Percentiles rank a stretch among this genome's conserved stretches.
Conservation (phyloP, 768 basidiomycete genomes). For the Russula sp. region DNA sequence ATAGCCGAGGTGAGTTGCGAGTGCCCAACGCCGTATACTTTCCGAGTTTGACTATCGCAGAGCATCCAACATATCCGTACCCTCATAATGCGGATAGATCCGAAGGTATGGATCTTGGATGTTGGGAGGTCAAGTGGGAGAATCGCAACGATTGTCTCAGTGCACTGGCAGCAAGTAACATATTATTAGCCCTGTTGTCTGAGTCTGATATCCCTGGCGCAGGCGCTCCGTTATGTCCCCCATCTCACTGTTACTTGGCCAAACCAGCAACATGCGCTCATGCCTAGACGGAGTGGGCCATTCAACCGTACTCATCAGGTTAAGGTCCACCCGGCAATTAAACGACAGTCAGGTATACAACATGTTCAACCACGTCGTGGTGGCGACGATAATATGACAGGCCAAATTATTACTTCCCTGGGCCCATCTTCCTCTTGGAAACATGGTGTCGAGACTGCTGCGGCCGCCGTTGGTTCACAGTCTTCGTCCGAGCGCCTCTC, state of each 20-base stretch:
- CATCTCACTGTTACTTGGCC: conserved; percentile 77
- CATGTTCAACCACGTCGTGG: not conserved
- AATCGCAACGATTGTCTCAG: conserved; percentile 68
- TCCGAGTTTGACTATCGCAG: not conserved
- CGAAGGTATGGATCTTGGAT: conserved; percentile 46
- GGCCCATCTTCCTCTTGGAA: conserved; percentile 1
- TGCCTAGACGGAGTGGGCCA: conserved; percentile 8
- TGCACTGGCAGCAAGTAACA: conserved; percentile 55
- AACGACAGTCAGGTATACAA: conserved; percentile 1
- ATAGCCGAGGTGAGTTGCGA: conserved; percentile 11
- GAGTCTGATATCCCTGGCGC: not conserved
- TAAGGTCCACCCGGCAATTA: not conserved
- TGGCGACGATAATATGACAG: not conserved
- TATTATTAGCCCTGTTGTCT: not conserved
- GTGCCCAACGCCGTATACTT: not conserved
- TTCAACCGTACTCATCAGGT: conserved; percentile 6
- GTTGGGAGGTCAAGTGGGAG: conserved; percentile 77
- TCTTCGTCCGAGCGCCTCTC: conserved; percentile 7
- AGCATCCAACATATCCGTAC: conserved; percentile 5
- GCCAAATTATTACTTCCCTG: not conserved
- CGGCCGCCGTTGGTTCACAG: conserved; percentile 5
- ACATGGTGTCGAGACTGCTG: not conserved
- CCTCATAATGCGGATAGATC: conserved; percentile 55
- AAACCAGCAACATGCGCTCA: conserved; percentile 41
- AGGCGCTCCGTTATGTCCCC: conserved; percentile 66